Evolutionary conservation across 768 basidiomycete genomes (phyloP).

Genomic region (Agaricus bisporus): DNA sequence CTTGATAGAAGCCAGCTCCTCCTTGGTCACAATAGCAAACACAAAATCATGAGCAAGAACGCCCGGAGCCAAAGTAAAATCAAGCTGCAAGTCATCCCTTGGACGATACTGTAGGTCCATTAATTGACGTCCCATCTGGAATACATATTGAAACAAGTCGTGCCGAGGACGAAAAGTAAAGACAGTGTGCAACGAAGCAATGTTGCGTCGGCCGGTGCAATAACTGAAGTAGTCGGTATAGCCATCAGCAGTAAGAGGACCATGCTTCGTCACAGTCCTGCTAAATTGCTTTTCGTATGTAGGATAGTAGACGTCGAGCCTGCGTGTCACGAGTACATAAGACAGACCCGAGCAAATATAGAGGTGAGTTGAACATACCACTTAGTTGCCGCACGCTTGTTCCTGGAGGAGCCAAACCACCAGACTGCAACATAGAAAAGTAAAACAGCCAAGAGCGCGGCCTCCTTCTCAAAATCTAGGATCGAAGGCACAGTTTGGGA

Average conservation of each 20-base stretch:
- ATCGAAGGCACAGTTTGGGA: not conserved
- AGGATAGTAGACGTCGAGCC: slow-evolving; percentile 53
- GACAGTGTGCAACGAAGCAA: slow-evolving; percentile 74
- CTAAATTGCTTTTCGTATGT: slow-evolving; percentile 73
- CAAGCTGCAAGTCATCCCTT: slow-evolving; percentile 65
- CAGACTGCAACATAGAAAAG: slow-evolving; percentile 51
- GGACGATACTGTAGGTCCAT: slow-evolving; percentile 73
- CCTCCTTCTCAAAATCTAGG: slow-evolving; percentile 64
- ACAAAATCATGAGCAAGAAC: slow-evolving; percentile 60
- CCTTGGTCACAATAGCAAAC: slow-evolving; percentile 80
- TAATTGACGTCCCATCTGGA: slow-evolving; percentile 56
- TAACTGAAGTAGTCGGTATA: slow-evolving; percentile 78
- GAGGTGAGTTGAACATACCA: slow-evolving; percentile 44
- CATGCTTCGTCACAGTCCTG: slow-evolving; percentile 44
- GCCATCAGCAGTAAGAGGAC: slow-evolving; percentile 57
- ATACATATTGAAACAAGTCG: slow-evolving; percentile 64
- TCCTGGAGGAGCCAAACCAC: slow-evolving; percentile 54
- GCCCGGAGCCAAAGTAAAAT: slow-evolving; percentile 63
- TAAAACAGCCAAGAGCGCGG: slow-evolving; percentile 44
- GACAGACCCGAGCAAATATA: slow-evolving; percentile 11
- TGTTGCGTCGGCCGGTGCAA: slow-evolving; percentile 78
- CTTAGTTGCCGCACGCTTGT: slow-evolving; percentile 52
- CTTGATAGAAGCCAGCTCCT: slow-evolving; percentile 64
- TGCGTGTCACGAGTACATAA: slow-evolving; percentile 20
- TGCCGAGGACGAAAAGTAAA: slow-evolving; percentile 79